phyloP scores from a whole-genome alignment of 495 filamentous ascomycete genomes.

The Friedmanniomyces simplex region DNA sequence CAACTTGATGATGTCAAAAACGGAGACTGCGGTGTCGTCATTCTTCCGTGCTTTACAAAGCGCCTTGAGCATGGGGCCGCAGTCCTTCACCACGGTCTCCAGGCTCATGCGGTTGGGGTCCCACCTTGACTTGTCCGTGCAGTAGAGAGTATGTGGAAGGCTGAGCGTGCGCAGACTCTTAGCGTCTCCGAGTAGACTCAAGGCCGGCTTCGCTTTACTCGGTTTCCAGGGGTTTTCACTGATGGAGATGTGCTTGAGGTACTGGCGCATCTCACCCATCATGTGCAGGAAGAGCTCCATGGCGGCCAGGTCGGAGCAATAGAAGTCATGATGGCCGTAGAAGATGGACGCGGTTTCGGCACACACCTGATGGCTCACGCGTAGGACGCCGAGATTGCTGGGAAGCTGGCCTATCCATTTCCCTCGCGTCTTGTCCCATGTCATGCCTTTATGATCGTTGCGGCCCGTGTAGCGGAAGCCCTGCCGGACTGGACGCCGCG shows the following conservation, averaged over 20 bases:
- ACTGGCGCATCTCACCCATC: slow-evolving; percentile 8
- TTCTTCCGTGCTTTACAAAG: neutral
- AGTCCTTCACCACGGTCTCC: neutral
- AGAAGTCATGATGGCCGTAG: slow-evolving; percentile 17
- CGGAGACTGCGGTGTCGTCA: neutral
- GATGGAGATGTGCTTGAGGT: slow-evolving; percentile 2
- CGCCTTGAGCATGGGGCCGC: neutral
- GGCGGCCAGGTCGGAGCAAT: neutral
- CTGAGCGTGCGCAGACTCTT: neutral
- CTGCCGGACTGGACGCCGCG: neutral
- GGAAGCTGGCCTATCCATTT: slow-evolving; percentile 3
- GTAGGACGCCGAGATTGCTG: slow-evolving; percentile 11
- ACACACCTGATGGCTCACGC: slow-evolving; percentile 11
- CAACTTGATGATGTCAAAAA: neutral
- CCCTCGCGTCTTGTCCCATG: neutral
- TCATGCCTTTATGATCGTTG: neutral
- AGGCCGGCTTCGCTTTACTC: neutral
- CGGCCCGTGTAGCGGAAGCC: neutral
- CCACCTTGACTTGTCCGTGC: neutral
- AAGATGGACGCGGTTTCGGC: slow-evolving; percentile 14
- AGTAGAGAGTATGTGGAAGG: neutral
- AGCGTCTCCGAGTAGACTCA: slow-evolving; percentile 1
- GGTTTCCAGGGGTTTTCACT: neutral
- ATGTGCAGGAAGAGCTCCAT: neutral
- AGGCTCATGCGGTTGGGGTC: neutral